Evolutionary conservation across 306 rosid genomes (phyloP).

Genomic region (Casuarina equisetifolia): DNA sequence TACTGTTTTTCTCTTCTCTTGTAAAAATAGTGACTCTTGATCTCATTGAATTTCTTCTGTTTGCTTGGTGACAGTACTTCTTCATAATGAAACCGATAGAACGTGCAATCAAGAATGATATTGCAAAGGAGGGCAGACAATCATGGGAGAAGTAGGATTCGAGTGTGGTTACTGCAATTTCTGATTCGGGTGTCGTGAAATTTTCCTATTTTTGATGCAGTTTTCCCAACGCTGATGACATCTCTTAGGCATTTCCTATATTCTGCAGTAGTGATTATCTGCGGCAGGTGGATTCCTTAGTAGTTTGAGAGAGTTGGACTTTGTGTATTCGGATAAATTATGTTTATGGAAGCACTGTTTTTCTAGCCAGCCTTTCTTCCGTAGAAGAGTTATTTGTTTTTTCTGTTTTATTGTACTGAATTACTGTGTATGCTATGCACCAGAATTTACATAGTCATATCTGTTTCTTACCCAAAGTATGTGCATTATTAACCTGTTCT

Average conservation of each 20-base stretch:
- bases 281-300: constrained; percentile 25
- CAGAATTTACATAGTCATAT: too few relatives aligned
- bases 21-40: not conserved
- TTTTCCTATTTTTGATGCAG: not conserved
- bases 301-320: constrained; percentile 24
- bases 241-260: constrained; percentile 10
- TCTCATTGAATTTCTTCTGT: not conserved
- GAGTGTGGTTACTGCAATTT: constrained; percentile 21
- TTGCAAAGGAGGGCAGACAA: constrained; percentile 59
- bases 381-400: not conserved
- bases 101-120: constrained; percentile 57
- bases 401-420: not conserved
- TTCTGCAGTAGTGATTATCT: constrained; percentile 26
- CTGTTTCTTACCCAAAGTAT: too few relatives aligned
- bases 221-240: not conserved
- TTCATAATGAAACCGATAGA: constrained; percentile 67
- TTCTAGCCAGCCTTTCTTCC: not conserved
- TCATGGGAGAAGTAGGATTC: constrained; percentile 76
- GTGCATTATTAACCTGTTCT: too few relatives aligned
- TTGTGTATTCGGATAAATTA: not conserved
- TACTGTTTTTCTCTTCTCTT: not conserved
- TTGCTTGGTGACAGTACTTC: constrained; percentile 48
- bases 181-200: constrained; percentile 24
- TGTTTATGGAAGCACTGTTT: not conserved
- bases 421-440: too few relatives aligned